Percentiles rank a stretch among this genome's conserved stretches.
Conservation (phyloP, 1,284 basidiomycete species). For the Tilletia horrida region DNA sequence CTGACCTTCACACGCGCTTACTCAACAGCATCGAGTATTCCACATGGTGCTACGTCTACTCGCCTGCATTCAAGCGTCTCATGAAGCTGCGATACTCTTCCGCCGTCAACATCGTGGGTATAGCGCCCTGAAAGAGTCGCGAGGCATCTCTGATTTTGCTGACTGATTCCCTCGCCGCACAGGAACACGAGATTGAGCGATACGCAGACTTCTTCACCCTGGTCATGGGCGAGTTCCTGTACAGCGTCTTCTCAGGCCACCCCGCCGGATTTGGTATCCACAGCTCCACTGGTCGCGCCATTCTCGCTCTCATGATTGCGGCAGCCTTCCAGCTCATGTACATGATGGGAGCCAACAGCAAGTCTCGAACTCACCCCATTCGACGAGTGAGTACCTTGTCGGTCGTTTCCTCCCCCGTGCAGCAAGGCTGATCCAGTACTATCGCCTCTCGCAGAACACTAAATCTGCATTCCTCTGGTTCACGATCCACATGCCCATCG, state of each 20-base stretch:
- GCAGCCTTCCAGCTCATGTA: constrained; percentile 38
- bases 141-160: not conserved
- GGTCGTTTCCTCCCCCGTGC: too few species aligned
- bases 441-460: not conserved
- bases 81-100: constrained; percentile 39
- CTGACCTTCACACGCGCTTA: not conserved
- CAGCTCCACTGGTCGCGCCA: constrained; percentile 30
- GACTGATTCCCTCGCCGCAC: not conserved
- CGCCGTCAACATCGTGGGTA: constrained; percentile 32
- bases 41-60: constrained; percentile 39
- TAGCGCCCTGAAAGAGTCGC: too few species aligned
- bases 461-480: constrained; percentile 29
- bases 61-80: constrained; percentile 34
- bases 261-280: constrained; percentile 41
- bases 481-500: constrained; percentile 37
- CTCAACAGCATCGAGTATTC: constrained; percentile 29
- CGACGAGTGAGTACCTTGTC: constrained; percentile 20
- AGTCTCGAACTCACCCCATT: constrained; percentile 34
- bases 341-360: constrained; percentile 30
- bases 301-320: constrained; percentile 35
- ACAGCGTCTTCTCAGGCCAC: constrained; percentile 26
- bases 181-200: constrained; percentile 45
- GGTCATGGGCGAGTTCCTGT: constrained; percentile 32
- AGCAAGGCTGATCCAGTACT: not conserved
- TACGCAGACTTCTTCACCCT: constrained; percentile 46